These are phyloP conservation scores for Hortiboletus flavorubellus DNA, from an alignment of 768 basidiomycete species.

Conservation along the genomic window DNA sequence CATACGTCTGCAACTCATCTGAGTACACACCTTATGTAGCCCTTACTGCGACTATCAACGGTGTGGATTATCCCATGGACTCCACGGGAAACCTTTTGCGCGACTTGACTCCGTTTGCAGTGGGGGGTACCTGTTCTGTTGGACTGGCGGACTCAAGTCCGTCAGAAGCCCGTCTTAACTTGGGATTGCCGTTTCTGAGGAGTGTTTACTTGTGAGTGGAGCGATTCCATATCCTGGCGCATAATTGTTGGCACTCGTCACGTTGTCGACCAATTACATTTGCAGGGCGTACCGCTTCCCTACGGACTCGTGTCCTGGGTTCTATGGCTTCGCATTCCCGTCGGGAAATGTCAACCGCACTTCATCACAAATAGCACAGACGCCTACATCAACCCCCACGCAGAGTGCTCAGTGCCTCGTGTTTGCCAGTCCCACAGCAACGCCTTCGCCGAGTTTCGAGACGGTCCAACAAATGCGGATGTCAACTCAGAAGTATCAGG, in stretches of 20 bases:
- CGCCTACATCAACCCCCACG: constrained; percentile 15
- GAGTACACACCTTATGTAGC: constrained; percentile 15
- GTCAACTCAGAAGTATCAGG: constrained; percentile 10
- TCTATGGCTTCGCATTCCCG: constrained; percentile 27
- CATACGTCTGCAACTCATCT: constrained; percentile 20
- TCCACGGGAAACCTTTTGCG: constrained; percentile 20
- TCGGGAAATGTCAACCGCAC: constrained; percentile 24
- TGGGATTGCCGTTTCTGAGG: constrained; percentile 17
- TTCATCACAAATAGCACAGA: constrained; percentile 17
- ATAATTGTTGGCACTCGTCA: neutral
- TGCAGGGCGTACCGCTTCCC: constrained; percentile 29
- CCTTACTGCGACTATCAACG: constrained; percentile 24
- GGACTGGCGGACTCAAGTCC: neutral
- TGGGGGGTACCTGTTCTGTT: constrained; percentile 13
- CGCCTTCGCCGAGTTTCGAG: constrained; percentile 12
- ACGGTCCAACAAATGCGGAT: constrained; percentile 11
- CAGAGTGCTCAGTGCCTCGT: constrained; percentile 15
- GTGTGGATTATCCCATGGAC: constrained; percentile 24
- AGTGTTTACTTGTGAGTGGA: constrained; percentile 16
- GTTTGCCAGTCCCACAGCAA: constrained; percentile 11
- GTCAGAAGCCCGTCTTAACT: neutral
- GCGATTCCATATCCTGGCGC: neutral
- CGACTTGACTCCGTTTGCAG: neutral
- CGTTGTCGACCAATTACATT: neutral
- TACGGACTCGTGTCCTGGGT: constrained; percentile 25